Evolutionary conservation across 768 basidiomycete genomes (phyloP), one percentile per base, ranked within the genome.

Genomic region (Lyophyllum atratum): DNA sequence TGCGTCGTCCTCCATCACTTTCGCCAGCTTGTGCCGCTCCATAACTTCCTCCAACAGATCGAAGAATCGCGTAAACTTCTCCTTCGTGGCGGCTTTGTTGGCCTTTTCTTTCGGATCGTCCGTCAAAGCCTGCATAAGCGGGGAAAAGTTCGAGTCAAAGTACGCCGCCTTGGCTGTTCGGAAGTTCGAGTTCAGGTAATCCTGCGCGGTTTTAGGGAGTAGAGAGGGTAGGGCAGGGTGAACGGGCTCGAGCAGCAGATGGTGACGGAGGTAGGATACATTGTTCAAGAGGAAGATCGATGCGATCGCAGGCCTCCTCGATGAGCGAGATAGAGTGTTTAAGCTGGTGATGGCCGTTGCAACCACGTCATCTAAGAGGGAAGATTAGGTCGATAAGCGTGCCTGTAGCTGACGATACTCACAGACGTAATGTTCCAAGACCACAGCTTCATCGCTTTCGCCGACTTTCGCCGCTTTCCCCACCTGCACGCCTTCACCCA

Each of bases 211-310:
- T 26, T 80, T 80, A 12, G 89, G 84, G 34, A 93, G 71, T 12
- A 91, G 69, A 9, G 76, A 66, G 15, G 74, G 69, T 2, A 89
- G 71, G 0, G 71, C 68, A 1, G 79, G 71, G 58, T 83, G 74
- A 15, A 70, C 67, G 0, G 87, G 86, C 29, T 80, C 73, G 21
- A 80, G 56, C 24, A 92, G 70, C 28, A 92, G 76, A 42, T 81
- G 80, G 34, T 80, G 76, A 39, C 85, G 84, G 15, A 93, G 74
- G 67, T 90, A 86, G 1, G 88, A 80, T 19, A 91, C 71, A 63
- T 93, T 94, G 75, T 93, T 94, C 21, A 93, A 75, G 21, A 93
- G 75, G 70, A 91, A 93, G 31, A 92, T 85, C 2, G 90, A 83
- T 10, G 85, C 84, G 59, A 89, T 84, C 0, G 86, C 82, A 6